Percentiles rank a stretch among this genome's conserved stretches.
Conservation (phyloP, 192 early-diverging fungal genomes). For the Phlyctochytrium planicorne region DNA sequence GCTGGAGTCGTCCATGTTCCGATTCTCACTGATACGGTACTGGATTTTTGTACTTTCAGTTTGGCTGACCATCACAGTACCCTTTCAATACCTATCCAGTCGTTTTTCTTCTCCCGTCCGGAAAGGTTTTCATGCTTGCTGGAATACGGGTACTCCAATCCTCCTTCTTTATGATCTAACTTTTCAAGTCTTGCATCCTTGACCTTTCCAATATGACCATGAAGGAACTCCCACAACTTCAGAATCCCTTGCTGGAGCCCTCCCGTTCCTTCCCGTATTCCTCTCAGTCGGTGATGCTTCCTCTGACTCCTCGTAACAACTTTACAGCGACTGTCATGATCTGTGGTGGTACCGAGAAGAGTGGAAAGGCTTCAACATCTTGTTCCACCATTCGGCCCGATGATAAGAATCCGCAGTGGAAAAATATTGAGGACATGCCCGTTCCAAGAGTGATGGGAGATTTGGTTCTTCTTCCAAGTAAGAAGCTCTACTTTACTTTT, state of each 20-base stretch:
- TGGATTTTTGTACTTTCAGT: background rate
- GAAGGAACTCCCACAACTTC: background rate
- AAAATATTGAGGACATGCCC: constrained; percentile 21
- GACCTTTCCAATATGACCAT: background rate
- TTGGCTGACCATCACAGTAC: background rate
- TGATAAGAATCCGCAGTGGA: constrained; percentile 19
- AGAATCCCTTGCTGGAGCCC: constrained; percentile 1
- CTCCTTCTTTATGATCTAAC: background rate
- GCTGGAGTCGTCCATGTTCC: constrained; percentile 1
- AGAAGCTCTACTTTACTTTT: background rate
- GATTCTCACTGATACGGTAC: constrained; percentile 13
- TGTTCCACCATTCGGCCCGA: constrained; percentile 36
- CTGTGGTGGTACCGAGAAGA: constrained; percentile 36
- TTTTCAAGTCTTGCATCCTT: background rate
- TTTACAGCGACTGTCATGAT: constrained; percentile 37
- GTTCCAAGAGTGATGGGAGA: constrained; percentile 18
- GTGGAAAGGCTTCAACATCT: constrained; percentile 11
- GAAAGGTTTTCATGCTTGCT: constrained; percentile 17
- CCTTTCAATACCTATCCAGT: constrained; percentile 18
- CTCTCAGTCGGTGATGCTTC: constrained; percentile 20
- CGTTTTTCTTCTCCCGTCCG: constrained; percentile 15
- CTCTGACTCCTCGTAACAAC: constrained; percentile 30
- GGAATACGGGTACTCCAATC: background rate
- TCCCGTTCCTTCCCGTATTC: constrained; percentile 20
- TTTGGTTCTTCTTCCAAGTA: constrained; percentile 12